Conservation (phyloP, 441 rosid species). For the Sinapis alba region DNA sequence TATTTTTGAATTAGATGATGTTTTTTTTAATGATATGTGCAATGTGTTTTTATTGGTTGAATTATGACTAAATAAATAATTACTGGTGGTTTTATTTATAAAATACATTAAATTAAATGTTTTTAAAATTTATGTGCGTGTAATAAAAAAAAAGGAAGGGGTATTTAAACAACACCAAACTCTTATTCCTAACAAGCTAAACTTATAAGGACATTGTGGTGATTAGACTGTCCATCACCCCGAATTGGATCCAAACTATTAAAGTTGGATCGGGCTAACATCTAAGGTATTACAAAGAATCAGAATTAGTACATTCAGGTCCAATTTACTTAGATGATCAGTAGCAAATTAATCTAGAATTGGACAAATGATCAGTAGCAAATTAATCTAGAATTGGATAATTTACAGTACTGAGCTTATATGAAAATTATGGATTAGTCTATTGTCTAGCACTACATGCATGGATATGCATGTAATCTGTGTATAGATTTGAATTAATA, state of each 20-base stretch:
- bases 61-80: too few species aligned
- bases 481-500: background rate
- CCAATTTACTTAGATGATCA: background rate
- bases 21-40: too few species aligned
- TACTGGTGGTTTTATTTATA: too few species aligned
- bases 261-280: background rate
- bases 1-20: too few species aligned
- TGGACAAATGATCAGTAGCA: background rate
- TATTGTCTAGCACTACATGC: background rate
- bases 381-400: background rate
- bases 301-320: background rate
- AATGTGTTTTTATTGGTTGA: too few species aligned
- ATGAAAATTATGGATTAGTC: background rate
- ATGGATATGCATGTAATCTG: background rate
- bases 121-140: too few species aligned
- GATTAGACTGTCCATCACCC: background rate
- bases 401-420: background rate
- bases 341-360: background rate
- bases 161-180: background rate
- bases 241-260: background rate
- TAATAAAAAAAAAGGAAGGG: too few species aligned
- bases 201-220: background rate
- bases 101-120: too few species aligned
- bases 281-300: background rate
- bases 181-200: background rate